Evolutionary conservation across 2,329 filamentous ascomycete genomes (phyloP).

Genomic region (Didymella keratinophila): DNA sequence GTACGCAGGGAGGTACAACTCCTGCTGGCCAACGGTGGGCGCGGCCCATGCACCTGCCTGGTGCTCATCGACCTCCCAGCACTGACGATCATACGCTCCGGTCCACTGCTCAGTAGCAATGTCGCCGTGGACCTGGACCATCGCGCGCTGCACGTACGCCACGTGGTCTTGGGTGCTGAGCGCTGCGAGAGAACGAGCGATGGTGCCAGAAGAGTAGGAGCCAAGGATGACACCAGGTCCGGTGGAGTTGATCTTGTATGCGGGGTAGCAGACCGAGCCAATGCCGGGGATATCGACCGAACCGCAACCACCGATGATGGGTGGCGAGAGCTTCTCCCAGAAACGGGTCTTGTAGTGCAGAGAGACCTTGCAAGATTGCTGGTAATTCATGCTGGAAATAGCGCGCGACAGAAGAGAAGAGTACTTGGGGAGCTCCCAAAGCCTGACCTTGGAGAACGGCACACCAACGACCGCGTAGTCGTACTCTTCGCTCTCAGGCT

Average conservation of each 20-base stretch:
- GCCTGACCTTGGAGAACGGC: conserved; percentile 70
- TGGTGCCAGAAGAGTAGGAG: conserved; percentile 62
- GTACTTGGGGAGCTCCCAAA: conserved; percentile 66
- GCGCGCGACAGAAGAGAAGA: conserved; percentile 60
- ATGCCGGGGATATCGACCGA: conserved; percentile 68
- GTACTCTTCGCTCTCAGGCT: conserved; percentile 60
- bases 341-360: conserved; percentile 73
- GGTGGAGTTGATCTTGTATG: conserved; percentile 70
- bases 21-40: conserved; percentile 70
- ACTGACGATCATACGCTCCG: conserved; percentile 69
- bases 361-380: conserved; percentile 64
- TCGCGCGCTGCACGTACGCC: conserved; percentile 68
- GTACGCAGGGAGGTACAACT: conserved; percentile 75
- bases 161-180: conserved; percentile 68
- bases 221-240: conserved; percentile 69
- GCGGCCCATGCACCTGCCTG: conserved; percentile 69
- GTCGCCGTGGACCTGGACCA: conserved; percentile 71
- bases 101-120: conserved; percentile 69
- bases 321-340: conserved; percentile 62
- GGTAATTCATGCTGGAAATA: conserved; percentile 60
- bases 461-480: conserved; percentile 73
- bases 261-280: conserved; percentile 70
- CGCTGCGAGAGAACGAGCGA: conserved; percentile 56
- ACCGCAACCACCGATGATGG: conserved; percentile 71
- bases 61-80: conserved; percentile 70